A percentile compares a stretch with the other conserved stretches of the same genome.
These are phyloP conservation scores for Curvularia sp. DNA, from an alignment of 2,329 filamentous ascomycete species.

Conservation along the genomic window DNA sequence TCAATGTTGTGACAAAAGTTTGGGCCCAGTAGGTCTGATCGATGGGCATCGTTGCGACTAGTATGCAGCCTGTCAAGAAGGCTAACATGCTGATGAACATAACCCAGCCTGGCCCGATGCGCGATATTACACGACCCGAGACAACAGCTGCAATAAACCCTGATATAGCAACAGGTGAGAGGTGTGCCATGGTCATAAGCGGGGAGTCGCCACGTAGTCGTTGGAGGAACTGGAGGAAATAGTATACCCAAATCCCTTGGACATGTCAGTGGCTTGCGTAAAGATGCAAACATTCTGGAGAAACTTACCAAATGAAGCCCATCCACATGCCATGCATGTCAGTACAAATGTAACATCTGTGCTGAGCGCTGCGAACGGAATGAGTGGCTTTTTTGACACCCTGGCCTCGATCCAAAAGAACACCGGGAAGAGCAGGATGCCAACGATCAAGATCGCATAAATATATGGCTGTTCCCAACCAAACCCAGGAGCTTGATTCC, in stretches of 20 bases:
- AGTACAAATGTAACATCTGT: constrained; percentile 63
- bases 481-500: constrained; percentile 68
- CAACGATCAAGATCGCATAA: constrained; percentile 64
- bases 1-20: constrained; percentile 40
- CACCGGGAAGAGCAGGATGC: constrained; percentile 59
- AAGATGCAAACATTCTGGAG: background rate
- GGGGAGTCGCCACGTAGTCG: constrained; percentile 33
- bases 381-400: constrained; percentile 59
- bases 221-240: constrained; percentile 42
- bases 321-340: constrained; percentile 57
- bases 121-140: constrained; percentile 42
- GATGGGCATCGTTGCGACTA: constrained; percentile 52
- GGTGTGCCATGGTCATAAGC: constrained; percentile 37
- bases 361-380: constrained; percentile 62
- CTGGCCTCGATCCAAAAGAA: constrained; percentile 63
- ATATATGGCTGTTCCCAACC: constrained; percentile 66
- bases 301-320: constrained; percentile 43
- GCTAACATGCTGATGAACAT: constrained; percentile 44
- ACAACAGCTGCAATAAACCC: constrained; percentile 44
- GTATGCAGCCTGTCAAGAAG: constrained; percentile 46
- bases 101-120: constrained; percentile 37
- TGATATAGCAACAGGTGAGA: constrained; percentile 36
- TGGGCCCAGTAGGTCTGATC: constrained; percentile 55
- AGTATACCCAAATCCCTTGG: constrained; percentile 42
- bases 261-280: background rate